Evolutionary conservation across 2,329 filamentous ascomycete species (phyloP).

Genomic region (Venturia nashicola): DNA sequence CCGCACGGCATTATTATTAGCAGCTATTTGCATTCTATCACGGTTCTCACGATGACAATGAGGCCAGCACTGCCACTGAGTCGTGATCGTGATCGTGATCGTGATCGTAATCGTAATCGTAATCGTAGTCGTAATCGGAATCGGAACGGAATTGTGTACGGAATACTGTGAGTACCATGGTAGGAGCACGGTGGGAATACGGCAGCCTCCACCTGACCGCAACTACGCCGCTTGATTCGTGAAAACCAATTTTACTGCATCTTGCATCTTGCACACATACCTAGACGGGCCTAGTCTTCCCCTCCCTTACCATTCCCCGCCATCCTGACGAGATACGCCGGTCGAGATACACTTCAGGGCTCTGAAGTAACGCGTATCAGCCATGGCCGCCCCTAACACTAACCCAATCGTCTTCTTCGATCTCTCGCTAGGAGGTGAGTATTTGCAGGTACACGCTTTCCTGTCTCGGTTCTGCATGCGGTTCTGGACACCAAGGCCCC

Average conservation of each 20-base stretch:
- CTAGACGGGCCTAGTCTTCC: neutral
- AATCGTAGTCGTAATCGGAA: too few species aligned
- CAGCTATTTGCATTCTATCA: too few species aligned
- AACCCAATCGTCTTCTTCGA: slow-evolving; percentile 58
- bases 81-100: neutral
- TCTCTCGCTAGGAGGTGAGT: slow-evolving; percentile 63
- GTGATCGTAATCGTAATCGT: neutral
- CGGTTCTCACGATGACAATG: neutral
- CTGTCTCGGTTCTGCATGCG: neutral
- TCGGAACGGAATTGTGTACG: too few species aligned
- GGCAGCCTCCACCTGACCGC: neutral
- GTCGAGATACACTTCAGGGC: neutral
- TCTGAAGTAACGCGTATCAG: neutral
- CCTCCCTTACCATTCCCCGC: neutral
- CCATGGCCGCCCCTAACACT: slow-evolving; percentile 14
- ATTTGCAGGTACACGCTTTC: slow-evolving; percentile 9
- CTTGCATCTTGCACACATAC: neutral
- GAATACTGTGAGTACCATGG: too few species aligned
- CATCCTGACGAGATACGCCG: neutral
- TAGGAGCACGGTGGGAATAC: neutral
- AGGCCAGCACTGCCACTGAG: neutral
- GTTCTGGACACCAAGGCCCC: neutral
- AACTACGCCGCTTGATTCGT: too few species aligned
- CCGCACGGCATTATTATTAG: neutral
- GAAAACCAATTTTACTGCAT: too few species aligned